These are phyloP conservation scores for Hypoxylon sp. DNA, from an alignment of 2,329 filamentous ascomycete genomes.

Conservation along the genomic window DNA sequence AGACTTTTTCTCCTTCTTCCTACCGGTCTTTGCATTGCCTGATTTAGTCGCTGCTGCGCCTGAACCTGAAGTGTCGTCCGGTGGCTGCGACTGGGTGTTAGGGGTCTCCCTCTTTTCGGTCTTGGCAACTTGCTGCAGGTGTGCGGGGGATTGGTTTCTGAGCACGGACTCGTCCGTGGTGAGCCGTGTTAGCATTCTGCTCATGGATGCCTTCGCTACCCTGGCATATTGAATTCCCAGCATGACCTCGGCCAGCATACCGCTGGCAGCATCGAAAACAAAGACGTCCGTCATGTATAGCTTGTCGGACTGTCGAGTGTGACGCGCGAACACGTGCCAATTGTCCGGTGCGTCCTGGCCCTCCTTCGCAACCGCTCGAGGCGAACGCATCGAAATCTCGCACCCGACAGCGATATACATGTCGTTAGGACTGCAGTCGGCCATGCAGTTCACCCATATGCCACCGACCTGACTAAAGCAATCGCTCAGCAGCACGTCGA, in stretches of 20 bases:
- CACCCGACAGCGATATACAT: conserved; percentile 53
- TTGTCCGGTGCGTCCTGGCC: conserved; percentile 26
- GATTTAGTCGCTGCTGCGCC: neutral
- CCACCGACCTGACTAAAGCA: conserved; percentile 54
- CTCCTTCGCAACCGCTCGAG: conserved; percentile 24
- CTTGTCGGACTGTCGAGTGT: conserved; percentile 46
- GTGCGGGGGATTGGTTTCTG: neutral
- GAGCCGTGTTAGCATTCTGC: conserved; percentile 49
- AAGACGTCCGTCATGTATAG: conserved; percentile 53
- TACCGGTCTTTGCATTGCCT: neutral
- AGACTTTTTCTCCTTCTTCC: conserved; percentile 1
- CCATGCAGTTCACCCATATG: conserved; percentile 55
- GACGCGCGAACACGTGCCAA: conserved; percentile 50
- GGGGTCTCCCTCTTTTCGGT: neutral
- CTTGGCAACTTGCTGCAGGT: neutral
- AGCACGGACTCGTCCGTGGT: conserved; percentile 24
- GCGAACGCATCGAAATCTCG: conserved; percentile 52
- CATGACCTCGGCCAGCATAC: conserved; percentile 51
- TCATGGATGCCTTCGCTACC: conserved; percentile 49
- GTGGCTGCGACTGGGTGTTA: neutral
- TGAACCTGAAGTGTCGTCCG: neutral
- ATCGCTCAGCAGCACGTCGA: conserved; percentile 50
- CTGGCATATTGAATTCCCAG: conserved; percentile 51
- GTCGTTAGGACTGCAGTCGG: conserved; percentile 42
- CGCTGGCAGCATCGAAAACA: conserved; percentile 50